Conservation (phyloP, 192 early-diverging fungal genomes). For the Coemansia sp. region DNA sequence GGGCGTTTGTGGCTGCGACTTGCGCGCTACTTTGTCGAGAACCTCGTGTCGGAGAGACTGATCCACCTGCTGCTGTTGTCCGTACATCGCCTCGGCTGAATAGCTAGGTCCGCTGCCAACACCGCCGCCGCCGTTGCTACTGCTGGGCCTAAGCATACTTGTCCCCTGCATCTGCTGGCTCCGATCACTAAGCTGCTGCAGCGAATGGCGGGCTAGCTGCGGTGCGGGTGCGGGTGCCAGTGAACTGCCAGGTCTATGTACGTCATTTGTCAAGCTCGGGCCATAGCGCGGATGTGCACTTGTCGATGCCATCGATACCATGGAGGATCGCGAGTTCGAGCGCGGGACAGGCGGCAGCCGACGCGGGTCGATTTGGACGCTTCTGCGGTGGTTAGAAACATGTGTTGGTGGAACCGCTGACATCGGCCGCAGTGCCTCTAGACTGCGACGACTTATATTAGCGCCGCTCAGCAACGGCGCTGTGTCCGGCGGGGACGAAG, state of each 20-base stretch:
- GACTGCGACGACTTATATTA: not conserved
- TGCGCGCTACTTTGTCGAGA: constrained; percentile 44
- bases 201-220: constrained; percentile 9
- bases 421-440: constrained; percentile 6
- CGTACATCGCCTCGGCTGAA: constrained; percentile 15
- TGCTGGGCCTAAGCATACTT: constrained; percentile 1
- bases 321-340: constrained; percentile 31
- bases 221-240: not conserved
- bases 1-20: constrained; percentile 45
- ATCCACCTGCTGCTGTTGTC: constrained; percentile 15
- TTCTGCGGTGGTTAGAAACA: constrained; percentile 12
- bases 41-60: constrained; percentile 44
- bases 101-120: constrained; percentile 2
- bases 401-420: constrained; percentile 5
- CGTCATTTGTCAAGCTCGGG: not conserved
- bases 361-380: constrained; percentile 23
- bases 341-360: constrained; percentile 40
- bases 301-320: constrained; percentile 14
- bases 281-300: constrained; percentile 7
- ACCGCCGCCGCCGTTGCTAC: constrained; percentile 5
- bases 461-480: not conserved
- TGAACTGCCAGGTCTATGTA: not conserved
- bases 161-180: not conserved
- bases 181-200: constrained; percentile 2
- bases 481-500: constrained; percentile 40